Evolutionary conservation across 768 basidiomycete species (phyloP), one percentile per base, ranked within the genome.

Genomic region (Serendipita indica): DNA sequence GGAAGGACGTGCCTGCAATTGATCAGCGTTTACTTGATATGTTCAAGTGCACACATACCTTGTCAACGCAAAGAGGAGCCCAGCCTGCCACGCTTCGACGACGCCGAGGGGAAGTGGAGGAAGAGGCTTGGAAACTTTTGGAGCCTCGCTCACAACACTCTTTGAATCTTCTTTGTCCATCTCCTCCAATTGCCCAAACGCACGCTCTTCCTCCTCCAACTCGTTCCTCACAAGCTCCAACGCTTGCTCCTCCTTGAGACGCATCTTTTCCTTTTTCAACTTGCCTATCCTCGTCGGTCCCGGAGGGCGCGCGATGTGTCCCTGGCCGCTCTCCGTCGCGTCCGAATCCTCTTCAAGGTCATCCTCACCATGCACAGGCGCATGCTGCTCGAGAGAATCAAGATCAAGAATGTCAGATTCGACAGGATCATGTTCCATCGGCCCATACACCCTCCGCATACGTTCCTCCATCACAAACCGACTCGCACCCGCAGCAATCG

Each of bases 61-160:
- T 58, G 82, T 88, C 63, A 91, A 67, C 0, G 87, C 80, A 68
- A 80, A 90, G 58, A 91, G 84, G 86, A 91, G 89, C 5, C 87
- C 89, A 0, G 84, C 82, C n/a, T 88, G 78, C 63, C 89, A 89
- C 2, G 86, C 87, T 60, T 86, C 83, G 33, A 60, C 39, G 37
- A 37, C 54, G 13, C 20, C 20, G 33, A 7, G 49, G 7, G 49
- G 49, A 25, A 54, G 20, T 10, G 49, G 49, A 10, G 49, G 49
- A 7, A 54, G 22, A 7, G 30, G 7, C 49, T 54, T 54, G 16
- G 49, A 16, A 6, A n/a, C 22, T 22, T n/a, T 22, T n/a, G 22
- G 7, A 7, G 49, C 20, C 18, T 54, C 22, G 49, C 49, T 54
- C 49, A 5, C 30, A 7, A 32, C 30, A 58, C 12, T 39, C 63